Percentiles rank a stretch among this genome's conserved stretches.
phyloP scores from a whole-genome alignment of 164 flowering plant genomes.

The Magnolia sinica region DNA sequence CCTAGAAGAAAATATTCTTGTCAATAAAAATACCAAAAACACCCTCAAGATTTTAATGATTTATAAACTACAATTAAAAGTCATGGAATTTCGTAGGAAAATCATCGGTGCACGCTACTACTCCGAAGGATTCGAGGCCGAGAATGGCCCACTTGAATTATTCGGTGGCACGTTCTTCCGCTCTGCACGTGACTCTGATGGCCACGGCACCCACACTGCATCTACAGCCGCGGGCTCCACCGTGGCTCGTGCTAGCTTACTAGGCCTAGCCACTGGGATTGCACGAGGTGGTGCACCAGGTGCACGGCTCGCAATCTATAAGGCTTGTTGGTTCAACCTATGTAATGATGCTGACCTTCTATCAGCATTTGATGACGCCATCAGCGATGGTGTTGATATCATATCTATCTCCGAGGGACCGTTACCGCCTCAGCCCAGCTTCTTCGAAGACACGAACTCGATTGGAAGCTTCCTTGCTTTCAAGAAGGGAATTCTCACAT shows the following conservation, averaged over 20 bases:
- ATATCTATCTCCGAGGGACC: conserved; percentile 19
- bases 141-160: conserved; percentile 15
- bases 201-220: conserved; percentile 83
- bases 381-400: conserved; percentile 23
- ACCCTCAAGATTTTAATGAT: not conserved
- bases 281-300: conserved; percentile 70
- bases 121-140: conserved; percentile 15
- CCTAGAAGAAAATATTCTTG: too few species aligned
- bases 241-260: conserved; percentile 46
- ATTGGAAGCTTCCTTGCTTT: conserved; percentile 24
- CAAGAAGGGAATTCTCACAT: conserved; percentile 21
- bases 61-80: not conserved
- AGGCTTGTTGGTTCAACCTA: conserved; percentile 41
- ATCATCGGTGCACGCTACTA: conserved; percentile 44
- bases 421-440: not conserved
- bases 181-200: conserved; percentile 42
- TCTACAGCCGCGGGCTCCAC: conserved; percentile 59
- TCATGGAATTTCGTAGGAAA: conserved; percentile 31
- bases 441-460: conserved; percentile 11
- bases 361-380: conserved; percentile 27
- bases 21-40: too few species aligned
- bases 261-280: conserved; percentile 56
- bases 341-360: conserved; percentile 16
- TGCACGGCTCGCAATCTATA: conserved; percentile 69
- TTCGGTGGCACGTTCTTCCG: conserved; percentile 14